Evolutionary conservation across 352 stramenopile species (phyloP).

Genomic region (Pythium utonaiense): DNA sequence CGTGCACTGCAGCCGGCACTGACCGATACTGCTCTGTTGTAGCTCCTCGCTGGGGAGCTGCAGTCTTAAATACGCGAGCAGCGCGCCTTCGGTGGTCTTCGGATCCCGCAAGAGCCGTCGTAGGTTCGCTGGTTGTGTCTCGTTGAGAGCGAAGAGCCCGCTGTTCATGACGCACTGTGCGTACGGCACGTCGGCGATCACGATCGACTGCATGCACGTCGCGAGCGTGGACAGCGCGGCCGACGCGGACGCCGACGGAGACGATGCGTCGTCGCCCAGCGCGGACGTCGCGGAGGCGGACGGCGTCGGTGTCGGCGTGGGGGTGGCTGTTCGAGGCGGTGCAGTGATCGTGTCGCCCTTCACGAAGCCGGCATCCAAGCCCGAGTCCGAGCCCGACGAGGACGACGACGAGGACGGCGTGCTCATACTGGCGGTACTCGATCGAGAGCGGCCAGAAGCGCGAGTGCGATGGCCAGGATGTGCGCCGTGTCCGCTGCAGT

Average conservation of each 20-base stretch:
- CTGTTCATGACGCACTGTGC: slow-evolving; percentile 36
- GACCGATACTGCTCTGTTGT: slow-evolving; percentile 8
- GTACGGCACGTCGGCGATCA: slow-evolving; percentile 25
- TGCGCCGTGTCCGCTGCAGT: neutral
- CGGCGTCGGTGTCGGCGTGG: slow-evolving; percentile 1
- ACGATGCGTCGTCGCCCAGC: slow-evolving; percentile 17
- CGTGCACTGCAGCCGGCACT: slow-evolving; percentile 26
- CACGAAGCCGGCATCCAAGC: neutral
- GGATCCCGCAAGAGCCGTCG: slow-evolving; percentile 9
- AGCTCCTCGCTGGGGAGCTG: slow-evolving; percentile 13
- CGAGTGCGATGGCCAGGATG: neutral
- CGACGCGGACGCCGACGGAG: slow-evolving; percentile 18
- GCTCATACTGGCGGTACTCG: neutral
- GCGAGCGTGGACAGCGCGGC: slow-evolving; percentile 24
- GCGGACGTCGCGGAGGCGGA: neutral
- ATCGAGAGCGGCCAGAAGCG: neutral
- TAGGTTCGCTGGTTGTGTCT: slow-evolving; percentile 11
- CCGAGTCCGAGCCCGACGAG: neutral
- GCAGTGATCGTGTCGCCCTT: neutral
- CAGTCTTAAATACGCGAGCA: slow-evolving; percentile 15
- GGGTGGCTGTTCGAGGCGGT: slow-evolving; percentile 1
- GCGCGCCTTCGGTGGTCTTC: slow-evolving; percentile 8
- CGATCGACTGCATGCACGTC: slow-evolving; percentile 22
- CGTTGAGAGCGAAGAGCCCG: slow-evolving; percentile 28
- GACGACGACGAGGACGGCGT: neutral